These are phyloP conservation scores for Colletotrichum salicis DNA, from an alignment of 2,329 filamentous ascomycete species.

Conservation along the genomic window DNA sequence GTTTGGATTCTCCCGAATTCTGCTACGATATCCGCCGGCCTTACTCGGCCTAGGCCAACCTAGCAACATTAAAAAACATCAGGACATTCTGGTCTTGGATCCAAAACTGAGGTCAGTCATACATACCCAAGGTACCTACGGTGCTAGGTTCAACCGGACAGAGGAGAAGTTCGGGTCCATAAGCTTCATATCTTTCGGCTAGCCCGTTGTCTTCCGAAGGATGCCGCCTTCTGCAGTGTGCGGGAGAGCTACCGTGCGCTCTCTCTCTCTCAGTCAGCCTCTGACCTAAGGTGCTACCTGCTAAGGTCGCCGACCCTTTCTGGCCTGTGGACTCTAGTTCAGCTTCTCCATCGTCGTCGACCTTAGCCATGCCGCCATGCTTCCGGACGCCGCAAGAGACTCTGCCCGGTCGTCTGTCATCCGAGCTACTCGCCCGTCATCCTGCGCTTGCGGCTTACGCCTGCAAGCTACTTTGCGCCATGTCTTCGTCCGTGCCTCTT, in stretches of 20 bases:
- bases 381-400: not conserved
- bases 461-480: constrained; percentile 18
- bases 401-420: not conserved
- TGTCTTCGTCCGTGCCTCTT: constrained; percentile 14
- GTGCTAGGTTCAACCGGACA: not conserved
- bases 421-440: not conserved
- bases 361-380: not conserved
- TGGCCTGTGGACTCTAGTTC: not conserved
- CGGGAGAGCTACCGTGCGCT: constrained; percentile 3
- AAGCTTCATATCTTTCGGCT: not conserved
- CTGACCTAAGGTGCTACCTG: not conserved
- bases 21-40: not conserved
- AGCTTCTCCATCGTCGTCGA: not conserved
- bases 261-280: not conserved
- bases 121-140: no score
- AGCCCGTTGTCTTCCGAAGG: not conserved
- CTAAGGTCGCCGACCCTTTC: not conserved
- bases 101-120: not conserved
- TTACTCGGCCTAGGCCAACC: not conserved
- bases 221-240: not conserved
- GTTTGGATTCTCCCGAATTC: not conserved
- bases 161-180: not conserved
- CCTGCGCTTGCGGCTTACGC: constrained; percentile 28
- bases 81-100: not conserved
- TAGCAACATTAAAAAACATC: not conserved